Evolutionary conservation across 148 eudicot genomes (phyloP).

Genomic region (Rhododendron williamsianum): DNA sequence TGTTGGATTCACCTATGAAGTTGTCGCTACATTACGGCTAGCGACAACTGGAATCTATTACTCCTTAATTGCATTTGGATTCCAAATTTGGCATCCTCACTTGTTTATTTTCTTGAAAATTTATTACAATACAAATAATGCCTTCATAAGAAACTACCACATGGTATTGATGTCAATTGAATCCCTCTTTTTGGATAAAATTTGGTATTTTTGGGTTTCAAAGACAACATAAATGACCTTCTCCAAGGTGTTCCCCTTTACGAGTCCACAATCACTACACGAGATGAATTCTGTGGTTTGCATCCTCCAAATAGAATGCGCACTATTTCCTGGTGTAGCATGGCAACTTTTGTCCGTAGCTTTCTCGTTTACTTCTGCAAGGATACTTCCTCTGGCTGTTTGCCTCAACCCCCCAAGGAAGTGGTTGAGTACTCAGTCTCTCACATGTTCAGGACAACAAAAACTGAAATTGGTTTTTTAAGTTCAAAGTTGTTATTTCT

Average conservation of each 20-base stretch:
- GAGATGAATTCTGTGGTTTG: not conserved
- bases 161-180: not conserved
- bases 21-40: not conserved
- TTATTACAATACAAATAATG: not conserved
- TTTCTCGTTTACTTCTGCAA: not conserved
- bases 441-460: not conserved
- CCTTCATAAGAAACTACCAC: not conserved
- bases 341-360: not conserved
- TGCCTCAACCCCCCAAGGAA: not conserved
- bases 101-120: not conserved
- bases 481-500: not conserved
- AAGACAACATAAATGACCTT: not conserved
- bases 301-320: not conserved
- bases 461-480: not conserved
- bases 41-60: too few relatives aligned
- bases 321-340: not conserved
- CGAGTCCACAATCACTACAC: too few relatives aligned
- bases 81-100: not conserved
- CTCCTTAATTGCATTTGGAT: not conserved
- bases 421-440: not conserved
- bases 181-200: not conserved
- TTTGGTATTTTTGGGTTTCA: not conserved
- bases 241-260: not conserved
- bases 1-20: not conserved
- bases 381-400: not conserved